Percentiles rank a stretch among this genome's conserved stretches.
phyloP scores from a whole-genome alignment of 1,284 basidiomycete genomes.

The Moesziomyces sp. region DNA sequence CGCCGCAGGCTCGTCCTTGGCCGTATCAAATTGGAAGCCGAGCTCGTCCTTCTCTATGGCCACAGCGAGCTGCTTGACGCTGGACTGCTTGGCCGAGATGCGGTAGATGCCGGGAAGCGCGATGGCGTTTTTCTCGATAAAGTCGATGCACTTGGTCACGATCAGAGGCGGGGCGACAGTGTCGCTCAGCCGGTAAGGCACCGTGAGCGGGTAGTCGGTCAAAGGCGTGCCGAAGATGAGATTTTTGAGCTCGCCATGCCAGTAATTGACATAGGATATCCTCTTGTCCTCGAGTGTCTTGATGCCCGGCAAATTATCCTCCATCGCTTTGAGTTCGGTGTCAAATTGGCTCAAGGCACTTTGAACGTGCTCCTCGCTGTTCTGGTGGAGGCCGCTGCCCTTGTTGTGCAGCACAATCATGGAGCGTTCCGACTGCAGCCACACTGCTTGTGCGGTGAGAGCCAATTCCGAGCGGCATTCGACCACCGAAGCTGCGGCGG shows the following conservation, averaged over 20 bases:
- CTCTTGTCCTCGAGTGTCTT: slow-evolving; percentile 73
- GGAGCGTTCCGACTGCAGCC: slow-evolving; percentile 52
- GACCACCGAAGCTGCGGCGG: slow-evolving; percentile 84
- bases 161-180: slow-evolving; percentile 75
- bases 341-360: slow-evolving; percentile 80
- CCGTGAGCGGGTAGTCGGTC: slow-evolving; percentile 84
- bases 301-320: slow-evolving; percentile 70
- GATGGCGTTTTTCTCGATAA: slow-evolving; percentile 77
- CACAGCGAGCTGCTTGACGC: slow-evolving; percentile 85
- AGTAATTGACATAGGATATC: slow-evolving; percentile 77
- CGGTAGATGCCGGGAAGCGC: slow-evolving; percentile 74
- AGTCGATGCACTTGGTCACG: slow-evolving; percentile 82
- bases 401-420: slow-evolving; percentile 43
- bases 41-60: slow-evolving; percentile 89
- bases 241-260: slow-evolving; percentile 80
- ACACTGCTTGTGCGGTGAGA: slow-evolving; percentile 70
- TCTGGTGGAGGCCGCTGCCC: slow-evolving; percentile 51
- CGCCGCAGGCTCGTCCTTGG: slow-evolving; percentile 84
- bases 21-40: slow-evolving; percentile 80
- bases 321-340: slow-evolving; percentile 72
- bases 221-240: slow-evolving; percentile 92
- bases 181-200: slow-evolving; percentile 45
- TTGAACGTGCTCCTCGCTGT: slow-evolving; percentile 74
- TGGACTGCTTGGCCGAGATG: slow-evolving; percentile 78
- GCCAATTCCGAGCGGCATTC: slow-evolving; percentile 82